Evolutionary conservation across 768 basidiomycete genomes (phyloP).

Genomic region (Lactifluus echinatus): DNA sequence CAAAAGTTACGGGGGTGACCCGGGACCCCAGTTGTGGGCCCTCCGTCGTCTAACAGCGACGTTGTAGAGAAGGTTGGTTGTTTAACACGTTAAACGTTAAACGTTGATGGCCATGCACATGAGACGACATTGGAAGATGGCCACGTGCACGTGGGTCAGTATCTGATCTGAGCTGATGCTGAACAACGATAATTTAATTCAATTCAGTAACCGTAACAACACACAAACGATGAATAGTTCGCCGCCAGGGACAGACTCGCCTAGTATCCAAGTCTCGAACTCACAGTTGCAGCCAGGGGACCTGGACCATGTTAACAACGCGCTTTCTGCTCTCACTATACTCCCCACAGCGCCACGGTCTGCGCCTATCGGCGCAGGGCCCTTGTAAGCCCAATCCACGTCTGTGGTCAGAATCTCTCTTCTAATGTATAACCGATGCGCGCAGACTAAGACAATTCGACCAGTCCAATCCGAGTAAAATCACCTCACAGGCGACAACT

Average conservation of each 20-base stretch:
- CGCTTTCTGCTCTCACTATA: not conserved
- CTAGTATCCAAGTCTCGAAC: not conserved
- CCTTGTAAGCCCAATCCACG: conserved; percentile 42
- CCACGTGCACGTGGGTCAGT: no score
- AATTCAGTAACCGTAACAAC: no score
- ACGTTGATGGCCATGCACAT: no score
- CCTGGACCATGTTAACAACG: conserved; percentile 5
- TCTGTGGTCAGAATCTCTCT: not conserved
- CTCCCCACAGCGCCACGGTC: not conserved
- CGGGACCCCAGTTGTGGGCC: no score
- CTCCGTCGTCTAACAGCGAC: no score
- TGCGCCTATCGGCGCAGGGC: conserved; percentile 58
- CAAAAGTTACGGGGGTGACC: no score
- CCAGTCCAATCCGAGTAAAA: conserved; percentile 61
- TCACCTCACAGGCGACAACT: conserved; percentile 64
- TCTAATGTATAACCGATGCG: not conserved
- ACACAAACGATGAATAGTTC: conserved; percentile 5
- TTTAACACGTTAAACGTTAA: no score
- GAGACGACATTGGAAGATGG: no score
- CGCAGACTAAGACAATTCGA: conserved; percentile 73
- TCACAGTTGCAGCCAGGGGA: conserved; percentile 1
- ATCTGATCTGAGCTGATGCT: no score
- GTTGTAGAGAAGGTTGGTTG: no score
- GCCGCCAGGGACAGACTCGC: not conserved
- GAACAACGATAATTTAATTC: no score